Base-by-base conservation (phyloP, 1,284 basidiomycete species). In the Trichosporon sp. region DNA sequence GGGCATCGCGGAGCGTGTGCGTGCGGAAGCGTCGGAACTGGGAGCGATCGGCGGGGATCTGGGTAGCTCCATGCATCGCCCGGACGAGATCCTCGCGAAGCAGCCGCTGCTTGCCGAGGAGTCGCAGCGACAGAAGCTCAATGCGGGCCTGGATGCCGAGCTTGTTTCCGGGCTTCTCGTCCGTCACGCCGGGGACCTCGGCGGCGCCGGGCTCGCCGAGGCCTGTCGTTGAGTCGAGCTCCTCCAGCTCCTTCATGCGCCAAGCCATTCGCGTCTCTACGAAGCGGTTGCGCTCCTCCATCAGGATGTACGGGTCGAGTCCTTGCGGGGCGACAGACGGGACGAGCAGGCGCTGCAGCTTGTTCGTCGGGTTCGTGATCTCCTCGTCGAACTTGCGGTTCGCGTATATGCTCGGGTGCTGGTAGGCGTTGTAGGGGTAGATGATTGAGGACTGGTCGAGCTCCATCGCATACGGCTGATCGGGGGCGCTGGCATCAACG, bases 401-500 rank as follows among this genome's bases (percentile, higher is more conserved):
- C 67, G 87, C 83, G 67, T 85, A 85, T 2, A 91, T 88, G 78
- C 93, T 91, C 0, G 96, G 96, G 78, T 96, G 90, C 32, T 88
- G 87, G 82, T 91, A 97, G n/a, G 96, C 91, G 82, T 98, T 98
- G 87, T 96, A 98, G 0, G 96, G 96, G 79, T 97, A 96, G 71
- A 98, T 90, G 67, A 90, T 88, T 2, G 93, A 94, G 73, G 88
- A 87, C 64, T 89, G 85, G 80, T 96, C 90, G 80, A 94, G 91
- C 76, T 96, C 93, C 61, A 93, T 86, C 80, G 82, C 82, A 74
- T 85, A 84, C 14, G 84, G 78, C 8, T 79, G 77, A 63, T 76
- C 77, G 4, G 76, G 72, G 11, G 78, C 73, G 16, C 70, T 71
- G 10, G 70, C 72, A 10, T 86, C 80, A 4, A 86, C 84, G 11